Evolutionary conservation across 305 asterid species (phyloP), one percentile per base, ranked within the genome.

Genomic region (Fraxinus ornus): DNA sequence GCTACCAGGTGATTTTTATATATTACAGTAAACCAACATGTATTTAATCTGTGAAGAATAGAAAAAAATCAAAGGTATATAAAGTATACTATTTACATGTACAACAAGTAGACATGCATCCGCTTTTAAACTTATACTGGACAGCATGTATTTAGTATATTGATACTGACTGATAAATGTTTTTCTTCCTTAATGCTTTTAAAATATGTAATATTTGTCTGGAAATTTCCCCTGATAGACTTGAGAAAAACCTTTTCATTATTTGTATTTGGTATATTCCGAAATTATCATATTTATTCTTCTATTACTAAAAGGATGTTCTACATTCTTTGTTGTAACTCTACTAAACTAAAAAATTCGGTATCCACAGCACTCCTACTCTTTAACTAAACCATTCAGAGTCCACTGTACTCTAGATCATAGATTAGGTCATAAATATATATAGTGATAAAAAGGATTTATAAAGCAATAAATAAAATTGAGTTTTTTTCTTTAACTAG

Each of bases 1-100:
- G 98, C 95, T 78, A 95, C 98, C 6, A 95, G 98, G 98, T 95
- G 80, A 28, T 7, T 8, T 10, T 19, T 62, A 19, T 21, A 62
- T 21, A 62, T 8, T 19, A 22, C 15, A 6, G 30, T 62, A 22
- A 21, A 62, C 71, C 32, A 62, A 62, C 13, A 62, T 62, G 71
- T 62, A 21, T 19, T 21, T 62, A 8, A 62, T 7, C 30, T 21
- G 24, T 21, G 13, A 60, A 60, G 10, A 60, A 60, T 52, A 62
- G 71, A 62, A 22, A 28, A 55, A 55, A 35, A 26, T 19, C n/a
- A 10, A 35, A n/a, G 52, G 49, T 33, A 73, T 19, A 73, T 73
- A 39, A 73, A 73, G 21, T 17, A 55, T n/a, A 55, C 66, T 5
- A n/a, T 55, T 5, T 55, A 5, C 24, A 55, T n/a, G 2, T 55